These are phyloP conservation scores for Talaromyces borbonicus DNA, from an alignment of 495 filamentous ascomycete genomes.

Conservation along the genomic window DNA sequence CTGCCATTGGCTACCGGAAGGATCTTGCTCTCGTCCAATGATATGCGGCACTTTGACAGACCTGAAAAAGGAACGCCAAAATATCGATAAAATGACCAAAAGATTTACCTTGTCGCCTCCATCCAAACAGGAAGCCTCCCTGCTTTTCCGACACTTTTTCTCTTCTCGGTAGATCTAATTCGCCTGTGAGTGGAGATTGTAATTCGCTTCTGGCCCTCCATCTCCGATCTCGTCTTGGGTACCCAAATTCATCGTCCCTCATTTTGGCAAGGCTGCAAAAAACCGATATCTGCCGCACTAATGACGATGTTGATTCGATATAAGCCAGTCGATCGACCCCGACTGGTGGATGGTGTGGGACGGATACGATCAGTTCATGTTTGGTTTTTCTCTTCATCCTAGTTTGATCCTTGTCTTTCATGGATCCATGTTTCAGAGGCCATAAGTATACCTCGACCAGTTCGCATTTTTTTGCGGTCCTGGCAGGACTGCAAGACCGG, in stretches of 20 bases:
- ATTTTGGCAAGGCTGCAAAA: background rate
- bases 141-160: background rate
- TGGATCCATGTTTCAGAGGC: no score
- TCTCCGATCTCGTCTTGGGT: background rate
- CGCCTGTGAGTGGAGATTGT: background rate
- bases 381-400: background rate
- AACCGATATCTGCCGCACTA: background rate
- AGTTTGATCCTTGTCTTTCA: background rate
- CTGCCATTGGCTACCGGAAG: background rate
- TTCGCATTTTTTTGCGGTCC: no score
- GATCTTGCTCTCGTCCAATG: background rate
- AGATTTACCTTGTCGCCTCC: background rate
- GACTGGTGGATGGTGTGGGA: constrained; percentile 1
- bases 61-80: background rate
- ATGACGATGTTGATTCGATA: constrained; percentile 1
- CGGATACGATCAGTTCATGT: background rate
- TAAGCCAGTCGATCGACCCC: background rate
- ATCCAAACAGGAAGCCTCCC: background rate
- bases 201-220: background rate
- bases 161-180: background rate
- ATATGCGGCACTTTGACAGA: background rate
- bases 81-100: no score
- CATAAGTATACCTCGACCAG: no score
- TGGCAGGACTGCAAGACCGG: no score
- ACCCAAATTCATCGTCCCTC: background rate